Conservation (phyloP, 139 green algal species). For the Chlorella sorokiniana region DNA sequence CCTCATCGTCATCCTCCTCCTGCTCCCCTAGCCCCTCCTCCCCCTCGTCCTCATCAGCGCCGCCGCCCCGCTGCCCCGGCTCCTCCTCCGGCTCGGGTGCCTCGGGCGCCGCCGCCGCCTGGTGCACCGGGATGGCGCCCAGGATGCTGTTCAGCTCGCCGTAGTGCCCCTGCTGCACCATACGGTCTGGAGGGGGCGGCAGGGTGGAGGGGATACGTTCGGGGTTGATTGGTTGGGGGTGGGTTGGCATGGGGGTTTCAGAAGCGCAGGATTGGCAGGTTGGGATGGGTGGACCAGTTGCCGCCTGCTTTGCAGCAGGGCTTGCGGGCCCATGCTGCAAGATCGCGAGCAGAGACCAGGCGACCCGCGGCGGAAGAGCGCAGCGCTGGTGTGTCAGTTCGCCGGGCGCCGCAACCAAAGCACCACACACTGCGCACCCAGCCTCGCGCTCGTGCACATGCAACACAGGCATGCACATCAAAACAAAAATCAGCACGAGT, state of each 20-base stretch:
- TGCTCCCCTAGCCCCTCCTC: slow-evolving; percentile 8
- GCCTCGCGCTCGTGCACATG: too few species aligned
- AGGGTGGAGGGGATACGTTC: background rate
- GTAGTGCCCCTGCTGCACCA: slow-evolving; percentile 86
- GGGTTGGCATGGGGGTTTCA: too few species aligned
- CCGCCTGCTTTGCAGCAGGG: too few species aligned
- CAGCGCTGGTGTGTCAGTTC: background rate
- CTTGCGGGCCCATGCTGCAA: too few species aligned
- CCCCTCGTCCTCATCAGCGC: slow-evolving; percentile 8
- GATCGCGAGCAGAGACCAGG: too few species aligned
- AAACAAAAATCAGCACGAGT: too few species aligned
- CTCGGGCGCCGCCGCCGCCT: background rate
- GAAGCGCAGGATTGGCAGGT: too few species aligned
- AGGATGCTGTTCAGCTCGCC: slow-evolving; percentile 88
- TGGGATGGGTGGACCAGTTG: too few species aligned
- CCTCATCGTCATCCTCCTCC: slow-evolving; percentile 12
- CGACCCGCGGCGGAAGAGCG: too few species aligned
- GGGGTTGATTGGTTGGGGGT: too few species aligned
- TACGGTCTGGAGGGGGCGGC: slow-evolving; percentile 70
- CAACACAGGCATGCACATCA: too few species aligned
- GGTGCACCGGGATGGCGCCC: slow-evolving; percentile 46
- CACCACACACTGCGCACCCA: background rate
- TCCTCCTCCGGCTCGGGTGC: background rate
- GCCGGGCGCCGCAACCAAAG: background rate
- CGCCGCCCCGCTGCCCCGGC: background rate